Evolutionary conservation across 495 filamentous ascomycete species (phyloP).

Genomic region (Mytilinidion resinicola): DNA sequence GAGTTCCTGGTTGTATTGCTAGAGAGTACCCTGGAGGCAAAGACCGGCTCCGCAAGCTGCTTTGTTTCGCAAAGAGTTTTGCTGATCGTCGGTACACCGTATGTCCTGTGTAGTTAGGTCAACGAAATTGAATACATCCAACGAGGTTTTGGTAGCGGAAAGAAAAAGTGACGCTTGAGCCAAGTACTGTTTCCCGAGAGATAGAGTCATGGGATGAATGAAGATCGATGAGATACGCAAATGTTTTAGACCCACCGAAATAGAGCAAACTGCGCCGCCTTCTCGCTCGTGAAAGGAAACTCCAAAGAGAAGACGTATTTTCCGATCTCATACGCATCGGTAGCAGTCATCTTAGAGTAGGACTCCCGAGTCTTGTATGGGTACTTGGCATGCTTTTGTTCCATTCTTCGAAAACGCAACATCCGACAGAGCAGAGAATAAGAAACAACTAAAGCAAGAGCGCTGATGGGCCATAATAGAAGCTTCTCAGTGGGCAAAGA

Average conservation of each 20-base stretch:
- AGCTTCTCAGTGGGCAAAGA: not conserved
- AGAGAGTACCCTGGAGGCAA: conserved; percentile 42
- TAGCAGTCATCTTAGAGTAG: conserved; percentile 14
- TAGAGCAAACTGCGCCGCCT: conserved; percentile 57
- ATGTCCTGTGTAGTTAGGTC: conserved; percentile 45
- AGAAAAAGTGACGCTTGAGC: not conserved
- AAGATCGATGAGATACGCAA: not conserved
- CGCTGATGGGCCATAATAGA: not conserved
- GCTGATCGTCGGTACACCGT: conserved; percentile 60
- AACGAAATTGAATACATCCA: not conserved
- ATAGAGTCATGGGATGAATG: not conserved
- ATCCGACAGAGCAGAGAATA: conserved; percentile 4
- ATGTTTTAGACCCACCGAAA: conserved; percentile 45
- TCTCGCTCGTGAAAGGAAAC: conserved; percentile 45
- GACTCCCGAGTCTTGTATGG: conserved; percentile 20
- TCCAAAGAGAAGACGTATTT: conserved; percentile 1
- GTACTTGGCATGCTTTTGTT: conserved; percentile 7
- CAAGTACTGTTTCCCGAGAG: too few species aligned
- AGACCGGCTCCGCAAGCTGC: conserved; percentile 49
- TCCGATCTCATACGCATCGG: conserved; percentile 17
- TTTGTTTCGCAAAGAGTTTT: conserved; percentile 50
- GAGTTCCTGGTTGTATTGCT: not conserved
- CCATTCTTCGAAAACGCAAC: conserved; percentile 11
- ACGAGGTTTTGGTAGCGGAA: not conserved
- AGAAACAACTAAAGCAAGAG: not conserved